phyloP scores from a whole-genome alignment of 441 rosid genomes.

The Brassica balearica region DNA sequence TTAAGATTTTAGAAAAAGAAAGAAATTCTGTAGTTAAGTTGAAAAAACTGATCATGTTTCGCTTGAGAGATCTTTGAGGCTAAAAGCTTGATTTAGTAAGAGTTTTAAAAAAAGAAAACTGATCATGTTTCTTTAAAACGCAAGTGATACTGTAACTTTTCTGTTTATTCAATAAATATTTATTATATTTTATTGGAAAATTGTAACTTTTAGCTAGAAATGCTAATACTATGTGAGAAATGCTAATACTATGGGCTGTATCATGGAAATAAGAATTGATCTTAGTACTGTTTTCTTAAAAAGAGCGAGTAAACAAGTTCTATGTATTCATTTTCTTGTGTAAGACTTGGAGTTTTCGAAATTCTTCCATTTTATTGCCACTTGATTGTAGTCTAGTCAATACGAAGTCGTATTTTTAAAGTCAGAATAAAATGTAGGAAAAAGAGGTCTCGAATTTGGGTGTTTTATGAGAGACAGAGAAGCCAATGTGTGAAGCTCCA shows the following conservation, averaged over 20 bases:
- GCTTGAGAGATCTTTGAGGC: too few species aligned
- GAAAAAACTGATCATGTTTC: too few species aligned
- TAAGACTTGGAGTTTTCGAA: conserved; percentile 26
- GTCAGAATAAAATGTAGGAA: conserved; percentile 24
- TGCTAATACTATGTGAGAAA: not conserved
- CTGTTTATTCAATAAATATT: too few species aligned
- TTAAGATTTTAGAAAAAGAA: too few species aligned
- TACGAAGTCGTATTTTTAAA: conserved; percentile 8
- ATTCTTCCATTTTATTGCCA: conserved; percentile 36
- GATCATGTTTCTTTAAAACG: too few species aligned
- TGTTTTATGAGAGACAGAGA: conserved; percentile 45
- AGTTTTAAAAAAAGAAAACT: too few species aligned
- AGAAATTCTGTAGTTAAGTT: too few species aligned
- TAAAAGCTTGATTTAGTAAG: too few species aligned
- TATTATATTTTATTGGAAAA: too few species aligned
- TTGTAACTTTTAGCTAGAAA: not conserved
- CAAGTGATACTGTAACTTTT: too few species aligned
- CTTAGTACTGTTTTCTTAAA: not conserved
- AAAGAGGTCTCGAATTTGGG: conserved; percentile 50
- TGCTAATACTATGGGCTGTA: conserved; percentile 2
- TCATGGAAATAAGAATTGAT: not conserved
- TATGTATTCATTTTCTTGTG: not conserved
- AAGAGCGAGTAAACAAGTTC: not conserved
- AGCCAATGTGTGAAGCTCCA: conserved; percentile 35
- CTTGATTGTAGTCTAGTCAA: conserved; percentile 26